Evolutionary conservation across 2,329 filamentous ascomycete genomes (phyloP).

Genomic region (Tolypocladium nubicola): DNA sequence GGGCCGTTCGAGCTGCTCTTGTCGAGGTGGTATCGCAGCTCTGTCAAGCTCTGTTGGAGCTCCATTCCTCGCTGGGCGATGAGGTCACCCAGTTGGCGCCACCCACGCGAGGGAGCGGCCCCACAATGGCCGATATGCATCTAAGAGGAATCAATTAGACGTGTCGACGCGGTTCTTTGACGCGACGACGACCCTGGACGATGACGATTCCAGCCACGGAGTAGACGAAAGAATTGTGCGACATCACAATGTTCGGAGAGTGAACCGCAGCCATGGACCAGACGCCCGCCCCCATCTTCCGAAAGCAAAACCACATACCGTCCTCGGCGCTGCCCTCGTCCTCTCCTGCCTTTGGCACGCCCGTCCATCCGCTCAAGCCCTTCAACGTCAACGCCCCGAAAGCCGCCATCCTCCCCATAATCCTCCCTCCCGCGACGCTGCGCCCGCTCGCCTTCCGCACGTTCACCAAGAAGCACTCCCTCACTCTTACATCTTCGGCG

Average conservation of each 20-base stretch:
- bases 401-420: constrained; percentile 70
- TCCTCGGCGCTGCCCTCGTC: constrained; percentile 69
- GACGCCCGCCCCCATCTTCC: constrained; percentile 27
- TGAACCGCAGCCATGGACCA: constrained; percentile 21
- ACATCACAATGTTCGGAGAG: not conserved
- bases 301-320: constrained; percentile 21
- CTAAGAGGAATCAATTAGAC: constrained; percentile 25
- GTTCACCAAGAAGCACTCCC: constrained; percentile 94
- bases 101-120: not conserved
- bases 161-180: constrained; percentile 24
- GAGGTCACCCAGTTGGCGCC: constrained; percentile 17
- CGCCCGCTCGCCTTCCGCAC: constrained; percentile 87
- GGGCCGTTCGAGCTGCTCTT: not conserved
- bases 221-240: not conserved
- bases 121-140: constrained; percentile 12
- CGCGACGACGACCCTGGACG: not conserved
- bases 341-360: constrained; percentile 83
- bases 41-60: not conserved
- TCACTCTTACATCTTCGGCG: constrained; percentile 82
- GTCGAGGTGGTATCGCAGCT: not conserved
- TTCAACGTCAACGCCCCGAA: constrained; percentile 43
- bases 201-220: not conserved
- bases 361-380: constrained; percentile 64
- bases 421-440: constrained; percentile 77
- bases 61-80: constrained; percentile 7